A percentile compares a stretch with the other conserved stretches of the same genome.
phyloP scores from a whole-genome alignment of 1,284 basidiomycete species.

The Microbotryum silenes-acaulis region DNA sequence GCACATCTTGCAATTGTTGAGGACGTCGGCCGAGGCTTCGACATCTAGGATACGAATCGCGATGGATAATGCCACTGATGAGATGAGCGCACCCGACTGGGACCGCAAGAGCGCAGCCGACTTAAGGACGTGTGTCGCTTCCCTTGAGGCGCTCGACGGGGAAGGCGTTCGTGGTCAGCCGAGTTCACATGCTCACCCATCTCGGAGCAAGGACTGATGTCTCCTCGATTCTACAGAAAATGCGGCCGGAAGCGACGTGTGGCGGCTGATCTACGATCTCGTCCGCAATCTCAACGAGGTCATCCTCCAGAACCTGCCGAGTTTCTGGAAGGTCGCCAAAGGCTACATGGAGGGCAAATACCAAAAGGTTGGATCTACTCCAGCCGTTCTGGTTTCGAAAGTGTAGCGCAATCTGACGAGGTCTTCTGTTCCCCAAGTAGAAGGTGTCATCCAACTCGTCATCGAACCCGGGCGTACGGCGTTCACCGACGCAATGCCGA shows the following conservation, averaged over 20 bases:
- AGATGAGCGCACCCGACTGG: conserved; percentile 2
- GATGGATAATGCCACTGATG: conserved; percentile 23
- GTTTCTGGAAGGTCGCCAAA: conserved; percentile 88
- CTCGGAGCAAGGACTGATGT: conserved; percentile 18
- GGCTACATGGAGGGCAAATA: conserved; percentile 86
- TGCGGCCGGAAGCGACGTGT: conserved; percentile 61
- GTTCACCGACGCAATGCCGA: conserved; percentile 73
- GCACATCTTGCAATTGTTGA: conserved; percentile 73
- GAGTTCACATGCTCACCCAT: no score
- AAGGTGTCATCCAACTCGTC: conserved; percentile 38
- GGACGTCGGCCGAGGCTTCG: conserved; percentile 56
- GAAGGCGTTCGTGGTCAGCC: conserved; percentile 20
- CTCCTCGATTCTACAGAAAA: conserved; percentile 45
- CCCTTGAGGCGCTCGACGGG: conserved; percentile 23
- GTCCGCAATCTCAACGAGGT: conserved; percentile 49
- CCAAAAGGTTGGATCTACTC: conserved; percentile 54
- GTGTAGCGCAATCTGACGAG: background rate
- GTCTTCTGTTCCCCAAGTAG: conserved; percentile 25
- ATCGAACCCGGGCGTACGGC: conserved; percentile 34
- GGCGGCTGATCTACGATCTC: conserved; percentile 67
- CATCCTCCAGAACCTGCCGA: conserved; percentile 59
- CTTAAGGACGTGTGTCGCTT: conserved; percentile 12
- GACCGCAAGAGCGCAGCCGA: conserved; percentile 19
- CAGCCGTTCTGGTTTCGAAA: no score
- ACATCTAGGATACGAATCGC: conserved; percentile 42